Conservation (phyloP, 495 filamentous ascomycete species). For the Xylaria castorea region DNA sequence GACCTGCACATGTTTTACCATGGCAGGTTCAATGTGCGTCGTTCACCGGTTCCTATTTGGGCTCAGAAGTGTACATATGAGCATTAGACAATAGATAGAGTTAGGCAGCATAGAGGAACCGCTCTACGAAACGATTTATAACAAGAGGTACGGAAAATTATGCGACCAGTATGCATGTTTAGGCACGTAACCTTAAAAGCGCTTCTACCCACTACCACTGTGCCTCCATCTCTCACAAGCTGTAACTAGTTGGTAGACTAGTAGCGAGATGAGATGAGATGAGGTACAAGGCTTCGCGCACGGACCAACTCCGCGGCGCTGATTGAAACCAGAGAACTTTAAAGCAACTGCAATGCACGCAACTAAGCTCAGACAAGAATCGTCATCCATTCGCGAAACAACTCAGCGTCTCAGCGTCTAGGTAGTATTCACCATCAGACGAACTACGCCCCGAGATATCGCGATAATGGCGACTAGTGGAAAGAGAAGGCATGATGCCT, state of each 20-base stretch:
- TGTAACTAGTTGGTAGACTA: not conserved
- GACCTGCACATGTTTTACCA: constrained; percentile 1
- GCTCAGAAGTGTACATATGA: not conserved
- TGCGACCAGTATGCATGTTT: not conserved
- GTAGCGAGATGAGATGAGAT: not conserved
- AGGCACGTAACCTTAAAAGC: not conserved
- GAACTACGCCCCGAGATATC: not conserved
- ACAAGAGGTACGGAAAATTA: not conserved
- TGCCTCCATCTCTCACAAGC: not conserved
- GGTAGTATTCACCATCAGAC: not conserved
- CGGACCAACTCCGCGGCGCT: constrained; percentile 1
- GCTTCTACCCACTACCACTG: not conserved
- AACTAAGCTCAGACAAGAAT: not conserved
- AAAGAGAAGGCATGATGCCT: constrained; percentile 35
- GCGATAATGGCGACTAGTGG: constrained; percentile 31
- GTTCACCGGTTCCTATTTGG: not conserved
- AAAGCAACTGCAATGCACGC: not conserved
- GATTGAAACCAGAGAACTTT: not conserved
- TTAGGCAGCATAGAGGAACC: not conserved
- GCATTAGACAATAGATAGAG: not conserved
- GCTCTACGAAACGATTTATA: not conserved
- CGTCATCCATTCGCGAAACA: not conserved
- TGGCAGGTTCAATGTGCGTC: not conserved
- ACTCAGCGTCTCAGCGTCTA: not conserved
- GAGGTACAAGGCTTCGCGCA: not conserved